Evolutionary conservation across 768 basidiomycete species (phyloP).

Genomic region (Cubamyces sp.): DNA sequence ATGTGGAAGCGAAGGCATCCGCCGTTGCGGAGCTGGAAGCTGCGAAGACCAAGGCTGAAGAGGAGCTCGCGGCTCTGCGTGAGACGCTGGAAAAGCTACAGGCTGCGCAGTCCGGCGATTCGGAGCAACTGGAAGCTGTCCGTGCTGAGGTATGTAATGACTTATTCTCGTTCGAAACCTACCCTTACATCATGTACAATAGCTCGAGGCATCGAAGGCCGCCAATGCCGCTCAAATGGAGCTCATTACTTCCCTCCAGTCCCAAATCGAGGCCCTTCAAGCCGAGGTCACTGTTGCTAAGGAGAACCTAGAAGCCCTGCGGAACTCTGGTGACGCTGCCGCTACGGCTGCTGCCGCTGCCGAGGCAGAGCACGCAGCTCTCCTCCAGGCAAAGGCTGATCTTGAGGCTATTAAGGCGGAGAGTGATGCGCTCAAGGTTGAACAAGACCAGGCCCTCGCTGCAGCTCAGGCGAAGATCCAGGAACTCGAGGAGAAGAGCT

Average conservation of each 20-base stretch:
- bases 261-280: slow-evolving; percentile 55
- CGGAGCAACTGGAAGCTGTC: slow-evolving; percentile 44
- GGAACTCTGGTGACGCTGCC: slow-evolving; percentile 47
- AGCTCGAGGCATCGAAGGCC: slow-evolving; percentile 59
- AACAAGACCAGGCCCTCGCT: slow-evolving; percentile 53
- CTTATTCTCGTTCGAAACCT: not conserved
- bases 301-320: slow-evolving; percentile 55
- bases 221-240: slow-evolving; percentile 46
- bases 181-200: slow-evolving; percentile 8
- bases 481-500: slow-evolving; percentile 51
- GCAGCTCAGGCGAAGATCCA: slow-evolving; percentile 50
- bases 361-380: slow-evolving; percentile 63
- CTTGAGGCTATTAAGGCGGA: slow-evolving; percentile 59
- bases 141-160: slow-evolving; percentile 55
- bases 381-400: slow-evolving; percentile 65
- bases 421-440: slow-evolving; percentile 50
- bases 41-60: slow-evolving; percentile 53
- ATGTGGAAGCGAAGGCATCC: slow-evolving; percentile 51
- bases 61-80: slow-evolving; percentile 49
- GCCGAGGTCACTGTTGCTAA: slow-evolving; percentile 52
- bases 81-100: slow-evolving; percentile 45
- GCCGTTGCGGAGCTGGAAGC: slow-evolving; percentile 51
- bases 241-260: slow-evolving; percentile 51
- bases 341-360: slow-evolving; percentile 53
- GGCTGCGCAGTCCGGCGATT: slow-evolving; percentile 31